Evolutionary conservation across 345 rosid genomes (phyloP).

Genomic region (Laguncularia racemosa): DNA sequence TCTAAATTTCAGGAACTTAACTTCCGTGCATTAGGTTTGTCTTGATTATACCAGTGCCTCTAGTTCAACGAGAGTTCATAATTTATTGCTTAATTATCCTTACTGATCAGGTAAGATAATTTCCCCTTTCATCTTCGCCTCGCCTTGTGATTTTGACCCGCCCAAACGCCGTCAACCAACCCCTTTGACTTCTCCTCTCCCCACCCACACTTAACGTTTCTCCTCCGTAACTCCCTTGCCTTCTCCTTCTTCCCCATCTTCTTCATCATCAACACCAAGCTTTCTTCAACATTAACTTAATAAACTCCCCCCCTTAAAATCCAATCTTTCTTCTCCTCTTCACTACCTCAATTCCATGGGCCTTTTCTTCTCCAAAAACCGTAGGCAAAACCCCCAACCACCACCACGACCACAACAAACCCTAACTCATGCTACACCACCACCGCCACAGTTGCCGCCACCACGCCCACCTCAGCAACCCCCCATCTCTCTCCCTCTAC

Average conservation of each 20-base stretch:
- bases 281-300: background rate
- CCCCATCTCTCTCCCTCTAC: background rate
- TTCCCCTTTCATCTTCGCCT: no score
- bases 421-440: conserved; percentile 1
- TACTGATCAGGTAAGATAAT: no score
- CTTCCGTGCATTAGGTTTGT: no score
- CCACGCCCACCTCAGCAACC: background rate
- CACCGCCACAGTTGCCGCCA: conserved; percentile 1
- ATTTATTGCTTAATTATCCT: no score
- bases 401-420: conserved; percentile 1
- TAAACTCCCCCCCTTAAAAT: background rate
- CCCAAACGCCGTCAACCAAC: conserved; percentile 11
- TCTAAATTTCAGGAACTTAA: no score
- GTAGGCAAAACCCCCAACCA: conserved; percentile 3
- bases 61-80: no score
- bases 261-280: background rate
- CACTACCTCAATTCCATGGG: background rate
- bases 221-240: background rate
- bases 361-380: background rate
- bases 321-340: background rate
- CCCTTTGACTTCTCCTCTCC: background rate
- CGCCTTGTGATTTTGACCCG: conserved; percentile 4
- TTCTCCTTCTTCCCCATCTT: conserved; percentile 5
- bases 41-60: no score
- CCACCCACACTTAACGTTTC: no score